Evolutionary conservation across 1,139 yeast species (phyloP), one percentile per base, ranked within the genome.

Genomic region (Starmera stellimalicola): DNA sequence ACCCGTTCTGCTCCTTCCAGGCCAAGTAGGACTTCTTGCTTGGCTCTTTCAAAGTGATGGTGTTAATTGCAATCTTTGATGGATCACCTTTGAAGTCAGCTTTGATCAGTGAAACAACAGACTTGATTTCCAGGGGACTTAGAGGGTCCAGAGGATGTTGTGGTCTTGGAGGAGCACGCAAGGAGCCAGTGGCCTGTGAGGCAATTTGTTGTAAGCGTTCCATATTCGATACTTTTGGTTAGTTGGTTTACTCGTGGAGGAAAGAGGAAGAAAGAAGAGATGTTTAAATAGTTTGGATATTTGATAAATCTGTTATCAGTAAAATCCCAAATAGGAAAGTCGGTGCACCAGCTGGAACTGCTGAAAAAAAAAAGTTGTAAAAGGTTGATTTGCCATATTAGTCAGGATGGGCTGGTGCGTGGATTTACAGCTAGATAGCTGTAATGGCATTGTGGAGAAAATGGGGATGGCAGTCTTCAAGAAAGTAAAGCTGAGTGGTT

Each of bases 121-220:
- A 62, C 42, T 60, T 54, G 46, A 65, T 67, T 59, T 80, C 91
- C 35, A 55, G 66, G 16, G 74, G 67, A 29, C 78, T 60, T 42
- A 80, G 68, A 10, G 85, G 88, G 57, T 80, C 91, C 50, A 80
- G 64, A 19, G 88, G 87, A 55, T 79, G 91, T 8, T 57, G 56
- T 37, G 80, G 77, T 15, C 63, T 55, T 33, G 73, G 58, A 31
- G 77, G 77, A 14, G 77, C 64, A 29, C 68, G 60, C 29, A 62
- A 59, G 27, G 77, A 64, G 23, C 80, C 72, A 18, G 77, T 70
- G 27, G 83, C 62, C 52, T 78, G 85, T 29, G 65, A 54, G 29
- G 83, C 77, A 41, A 77, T 66, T 60, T 77, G 83, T 48, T 66
- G 67, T 50, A 77, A 65, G 62, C 84, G 73, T 58, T 77, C 81